Conservation (phyloP, 2,329 filamentous ascomycete species). For the Apiospora aurea region DNA sequence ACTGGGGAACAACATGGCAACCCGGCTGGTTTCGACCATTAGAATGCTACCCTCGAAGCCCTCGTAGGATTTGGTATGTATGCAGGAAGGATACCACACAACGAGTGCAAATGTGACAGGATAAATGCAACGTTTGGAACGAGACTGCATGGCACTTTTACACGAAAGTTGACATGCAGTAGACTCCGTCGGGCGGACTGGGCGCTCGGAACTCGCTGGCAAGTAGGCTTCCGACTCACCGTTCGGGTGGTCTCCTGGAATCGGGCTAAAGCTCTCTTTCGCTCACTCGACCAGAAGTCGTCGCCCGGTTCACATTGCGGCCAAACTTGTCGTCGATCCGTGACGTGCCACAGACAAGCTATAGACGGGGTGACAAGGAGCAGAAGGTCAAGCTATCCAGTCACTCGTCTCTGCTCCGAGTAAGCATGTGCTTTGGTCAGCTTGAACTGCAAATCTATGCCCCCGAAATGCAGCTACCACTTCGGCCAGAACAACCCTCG, state of each 20-base stretch:
- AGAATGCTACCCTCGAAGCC: not conserved
- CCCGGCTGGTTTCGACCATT: not conserved
- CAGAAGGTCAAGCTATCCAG: not conserved
- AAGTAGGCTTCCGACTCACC: not conserved
- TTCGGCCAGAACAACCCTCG: not conserved
- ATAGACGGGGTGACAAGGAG: not conserved
- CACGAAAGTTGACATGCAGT: not conserved
- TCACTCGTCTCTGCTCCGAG: not conserved
- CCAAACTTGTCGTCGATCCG: not conserved
- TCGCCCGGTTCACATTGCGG: not conserved
- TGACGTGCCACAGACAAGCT: not conserved
- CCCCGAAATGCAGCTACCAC: not conserved
- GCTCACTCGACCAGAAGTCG: not conserved
- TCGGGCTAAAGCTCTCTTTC: not conserved
- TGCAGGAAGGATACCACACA: not conserved
- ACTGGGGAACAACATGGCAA: not conserved
- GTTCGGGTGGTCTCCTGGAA: not conserved
- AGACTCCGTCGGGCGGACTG: not conserved
- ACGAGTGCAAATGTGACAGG: not conserved
- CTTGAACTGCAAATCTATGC: not conserved
- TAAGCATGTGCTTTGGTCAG: not conserved
- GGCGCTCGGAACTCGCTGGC: not conserved
- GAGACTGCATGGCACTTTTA: not conserved
- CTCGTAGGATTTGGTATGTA: constrained; percentile 6
- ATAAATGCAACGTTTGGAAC: not conserved